Evolutionary conservation across 2,329 filamentous ascomycete genomes (phyloP).

Genomic region (Aspergillus japonicus): DNA sequence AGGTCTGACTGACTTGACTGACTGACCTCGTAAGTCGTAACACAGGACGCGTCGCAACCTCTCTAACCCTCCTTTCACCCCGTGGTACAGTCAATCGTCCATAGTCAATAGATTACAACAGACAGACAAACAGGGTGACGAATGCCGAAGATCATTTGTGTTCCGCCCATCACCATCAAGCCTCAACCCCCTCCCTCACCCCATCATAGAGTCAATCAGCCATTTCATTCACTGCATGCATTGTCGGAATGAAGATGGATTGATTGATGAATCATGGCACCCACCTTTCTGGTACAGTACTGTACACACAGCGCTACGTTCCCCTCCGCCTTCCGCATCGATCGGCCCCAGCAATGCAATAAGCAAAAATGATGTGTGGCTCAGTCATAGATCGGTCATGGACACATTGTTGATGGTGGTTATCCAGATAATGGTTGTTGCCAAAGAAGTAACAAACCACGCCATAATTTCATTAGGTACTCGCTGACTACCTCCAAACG

Average conservation of each 20-base stretch:
- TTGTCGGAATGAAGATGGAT: not conserved
- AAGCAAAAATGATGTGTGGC: not conserved
- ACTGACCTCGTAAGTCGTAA: not conserved
- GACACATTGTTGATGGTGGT: not conserved
- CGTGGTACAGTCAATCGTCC: too few relatives aligned
- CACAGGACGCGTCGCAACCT: not conserved
- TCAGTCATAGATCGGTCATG: not conserved
- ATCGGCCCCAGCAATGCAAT: not conserved
- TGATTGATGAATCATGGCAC: not conserved
- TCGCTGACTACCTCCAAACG: not conserved
- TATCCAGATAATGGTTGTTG: not conserved
- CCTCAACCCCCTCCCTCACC: too few relatives aligned
- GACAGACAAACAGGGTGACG: not conserved
- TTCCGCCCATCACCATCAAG: not conserved
- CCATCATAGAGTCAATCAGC: not conserved
- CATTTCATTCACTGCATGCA: not conserved
- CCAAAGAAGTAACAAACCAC: too few relatives aligned
- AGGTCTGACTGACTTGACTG: too few relatives aligned
- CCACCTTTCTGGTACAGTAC: not conserved
- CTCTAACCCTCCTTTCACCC: too few relatives aligned
- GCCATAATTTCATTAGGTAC: too few relatives aligned
- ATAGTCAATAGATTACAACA: not conserved
- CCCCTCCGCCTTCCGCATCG: not conserved
- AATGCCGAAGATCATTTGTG: not conserved
- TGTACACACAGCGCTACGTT: not conserved